Evolutionary conservation across 352 stramenopile species (phyloP).

Genomic region (Globisporangium sylvaticum): DNA sequence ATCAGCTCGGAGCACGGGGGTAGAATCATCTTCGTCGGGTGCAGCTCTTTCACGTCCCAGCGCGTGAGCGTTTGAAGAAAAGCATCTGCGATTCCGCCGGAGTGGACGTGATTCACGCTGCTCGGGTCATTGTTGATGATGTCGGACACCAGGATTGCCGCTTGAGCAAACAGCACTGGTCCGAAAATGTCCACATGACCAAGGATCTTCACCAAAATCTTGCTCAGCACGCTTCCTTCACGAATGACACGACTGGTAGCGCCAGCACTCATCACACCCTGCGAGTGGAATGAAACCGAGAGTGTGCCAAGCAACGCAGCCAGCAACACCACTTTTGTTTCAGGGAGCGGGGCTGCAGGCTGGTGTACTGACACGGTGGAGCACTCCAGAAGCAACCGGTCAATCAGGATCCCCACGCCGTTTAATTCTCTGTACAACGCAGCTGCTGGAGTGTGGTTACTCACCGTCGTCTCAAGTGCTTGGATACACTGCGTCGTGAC

Average conservation of each 20-base stretch:
- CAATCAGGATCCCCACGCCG: slow-evolving; percentile 78
- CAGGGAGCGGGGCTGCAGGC: slow-evolving; percentile 17
- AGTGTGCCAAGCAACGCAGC: slow-evolving; percentile 71
- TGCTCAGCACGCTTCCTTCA: slow-evolving; percentile 82
- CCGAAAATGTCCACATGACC: slow-evolving; percentile 90
- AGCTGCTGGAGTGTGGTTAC: slow-evolving; percentile 58
- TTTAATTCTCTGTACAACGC: slow-evolving; percentile 82
- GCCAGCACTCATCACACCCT: slow-evolving; percentile 85
- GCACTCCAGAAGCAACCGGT: slow-evolving; percentile 62
- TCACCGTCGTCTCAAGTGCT: slow-evolving; percentile 80
- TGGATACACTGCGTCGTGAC: slow-evolving; percentile 80
- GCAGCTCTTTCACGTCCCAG: slow-evolving; percentile 63
- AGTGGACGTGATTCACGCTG: slow-evolving; percentile 93
- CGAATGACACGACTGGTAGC: slow-evolving; percentile 85
- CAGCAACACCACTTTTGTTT: slow-evolving; percentile 64
- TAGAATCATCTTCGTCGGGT: slow-evolving; percentile 46
- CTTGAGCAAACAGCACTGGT: slow-evolving; percentile 90
- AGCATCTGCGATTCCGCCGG: slow-evolving; percentile 87
- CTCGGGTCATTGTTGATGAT: slow-evolving; percentile 97
- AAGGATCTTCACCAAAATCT: slow-evolving; percentile 89
- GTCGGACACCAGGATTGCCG: slow-evolving; percentile 91
- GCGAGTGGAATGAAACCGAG: slow-evolving; percentile 83
- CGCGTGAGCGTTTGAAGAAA: slow-evolving; percentile 92
- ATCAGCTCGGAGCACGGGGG: slow-evolving; percentile 91
- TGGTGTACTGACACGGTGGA: slow-evolving; percentile 23